These are phyloP conservation scores for Beauveria rudraprayagi DNA, from an alignment of 2,329 filamentous ascomycete genomes.

Conservation along the genomic window DNA sequence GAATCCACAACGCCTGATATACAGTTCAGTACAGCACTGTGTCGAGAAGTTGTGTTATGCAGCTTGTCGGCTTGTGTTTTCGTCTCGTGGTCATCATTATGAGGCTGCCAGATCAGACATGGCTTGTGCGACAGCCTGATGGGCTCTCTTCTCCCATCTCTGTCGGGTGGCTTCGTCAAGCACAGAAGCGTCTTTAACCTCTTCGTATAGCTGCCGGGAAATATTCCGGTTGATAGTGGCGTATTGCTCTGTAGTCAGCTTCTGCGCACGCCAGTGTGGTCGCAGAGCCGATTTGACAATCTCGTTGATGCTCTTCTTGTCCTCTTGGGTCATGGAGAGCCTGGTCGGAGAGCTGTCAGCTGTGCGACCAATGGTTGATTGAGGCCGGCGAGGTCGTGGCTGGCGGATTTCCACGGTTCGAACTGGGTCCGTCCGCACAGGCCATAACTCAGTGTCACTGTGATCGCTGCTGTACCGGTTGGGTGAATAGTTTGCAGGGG, in stretches of 20 bases:
- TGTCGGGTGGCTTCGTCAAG: conserved; percentile 59
- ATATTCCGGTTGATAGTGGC: conserved; percentile 86
- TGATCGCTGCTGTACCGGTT: conserved; percentile 39
- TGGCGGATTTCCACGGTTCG: conserved; percentile 42
- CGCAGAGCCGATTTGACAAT: conserved; percentile 80
- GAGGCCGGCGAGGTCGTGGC: conserved; percentile 41
- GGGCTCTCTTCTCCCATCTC: conserved; percentile 69
- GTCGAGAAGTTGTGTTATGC: background rate
- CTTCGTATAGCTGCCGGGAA: conserved; percentile 79
- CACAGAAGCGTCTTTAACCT: conserved; percentile 44
- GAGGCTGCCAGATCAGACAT: conserved; percentile 47
- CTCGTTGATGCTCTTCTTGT: conserved; percentile 80
- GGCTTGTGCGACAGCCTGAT: conserved; percentile 69
- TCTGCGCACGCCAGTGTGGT: conserved; percentile 71
- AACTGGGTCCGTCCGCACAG: conserved; percentile 19
- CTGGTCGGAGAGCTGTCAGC: conserved; percentile 63
- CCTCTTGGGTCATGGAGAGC: conserved; percentile 60
- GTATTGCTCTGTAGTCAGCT: conserved; percentile 82
- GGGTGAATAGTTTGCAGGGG: conserved; percentile 67
- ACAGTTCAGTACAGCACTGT: background rate
- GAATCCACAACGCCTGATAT: conserved; percentile 3
- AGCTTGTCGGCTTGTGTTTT: conserved; percentile 16
- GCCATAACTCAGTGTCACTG: conserved; percentile 36
- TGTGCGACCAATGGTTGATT: conserved; percentile 37
- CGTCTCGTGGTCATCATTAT: conserved; percentile 25